Evolutionary conservation across 2,329 filamentous ascomycete genomes (phyloP), one percentile per base, ranked within the genome.

Genomic region (Fusarium praegraminearum): DNA sequence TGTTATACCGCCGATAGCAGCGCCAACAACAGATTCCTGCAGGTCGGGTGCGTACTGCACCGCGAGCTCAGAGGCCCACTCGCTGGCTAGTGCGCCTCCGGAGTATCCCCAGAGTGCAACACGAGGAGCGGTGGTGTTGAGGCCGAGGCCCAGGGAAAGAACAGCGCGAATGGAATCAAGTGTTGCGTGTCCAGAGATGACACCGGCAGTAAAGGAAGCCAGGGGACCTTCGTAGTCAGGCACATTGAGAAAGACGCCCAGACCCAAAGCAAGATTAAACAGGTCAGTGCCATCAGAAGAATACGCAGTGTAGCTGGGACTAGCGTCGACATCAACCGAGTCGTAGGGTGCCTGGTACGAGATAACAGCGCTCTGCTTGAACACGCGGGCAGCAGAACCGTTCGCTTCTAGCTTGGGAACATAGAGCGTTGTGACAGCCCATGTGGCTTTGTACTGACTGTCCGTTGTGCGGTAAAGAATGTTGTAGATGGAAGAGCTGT

Each of bases 31-130:
- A 3, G 78, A 75, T 8, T 33, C 50, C 9, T 55, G 35, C 7
- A 89, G 74, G 40, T 87, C 85, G 0, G 86, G 85, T 0, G 86
- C 86, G 63, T 89, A 89, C 7, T 77, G 76, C 1, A 79, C 77
- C 44, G 85, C 84, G 24, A 88, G 73, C 51, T 88, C 85, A 18
- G 83, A 82, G 0, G 86, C 86, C 79, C 82, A 86, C 32, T 84
- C 84, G 4, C 78, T 83, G 0, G 85, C 85, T 20, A 88, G 65
- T 3, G 82, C 81, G 6, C 86, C 86, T 4, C 87, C 87, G 1
- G 83, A 86, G 70, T 88, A 89, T 1, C 87, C 87, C 84, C 85
- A 88, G 11, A 87, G 76, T 0, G 82, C 81, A 33, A 81, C 76
- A 5, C 72, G 76, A 0, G 80, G 75, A 2, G 26, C 22, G 0